Conservation (phyloP, 1,284 basidiomycete species). For the Malassezia globosa region DNA sequence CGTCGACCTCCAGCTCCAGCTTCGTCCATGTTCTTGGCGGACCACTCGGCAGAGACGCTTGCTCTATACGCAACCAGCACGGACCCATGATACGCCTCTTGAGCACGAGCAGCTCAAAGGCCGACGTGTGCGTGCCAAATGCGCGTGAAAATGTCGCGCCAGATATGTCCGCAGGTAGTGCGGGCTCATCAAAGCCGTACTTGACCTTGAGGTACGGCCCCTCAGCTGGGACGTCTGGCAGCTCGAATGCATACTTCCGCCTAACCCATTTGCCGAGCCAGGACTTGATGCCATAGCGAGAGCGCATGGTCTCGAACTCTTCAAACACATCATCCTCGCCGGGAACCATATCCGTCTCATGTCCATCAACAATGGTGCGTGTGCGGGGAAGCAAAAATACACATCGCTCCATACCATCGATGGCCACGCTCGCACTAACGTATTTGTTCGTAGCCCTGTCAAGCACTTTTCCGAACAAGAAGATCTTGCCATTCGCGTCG, state of each 20-base stretch:
- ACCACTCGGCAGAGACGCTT: slow-evolving; percentile 56
- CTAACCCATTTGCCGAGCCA: slow-evolving; percentile 62
- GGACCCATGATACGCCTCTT: slow-evolving; percentile 98
- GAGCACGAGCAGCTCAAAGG: slow-evolving; percentile 87
- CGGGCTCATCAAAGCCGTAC: slow-evolving; percentile 46
- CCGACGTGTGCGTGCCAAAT: slow-evolving; percentile 82
- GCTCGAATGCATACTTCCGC: slow-evolving; percentile 85
- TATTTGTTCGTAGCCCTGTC: slow-evolving; percentile 51
- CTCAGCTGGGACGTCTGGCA: slow-evolving; percentile 69
- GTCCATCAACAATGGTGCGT: slow-evolving; percentile 48
- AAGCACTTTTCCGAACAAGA: slow-evolving; percentile 44
- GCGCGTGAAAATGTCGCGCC: slow-evolving; percentile 76
- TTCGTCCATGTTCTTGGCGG: slow-evolving; percentile 51
- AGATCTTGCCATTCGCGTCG: slow-evolving; percentile 38
- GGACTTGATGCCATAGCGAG: slow-evolving; percentile 62
- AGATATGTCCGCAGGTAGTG: slow-evolving; percentile 56
- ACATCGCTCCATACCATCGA: slow-evolving; percentile 78
- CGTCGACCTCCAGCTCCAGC: slow-evolving; percentile 70
- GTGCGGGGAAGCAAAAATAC: slow-evolving; percentile 72
- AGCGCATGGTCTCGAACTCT: slow-evolving; percentile 72
- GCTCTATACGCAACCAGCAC: slow-evolving; percentile 79
- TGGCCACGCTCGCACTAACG: slow-evolving; percentile 76
- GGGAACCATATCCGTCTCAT: slow-evolving; percentile 58
- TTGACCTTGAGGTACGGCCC: slow-evolving; percentile 70
- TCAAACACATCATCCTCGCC: slow-evolving; percentile 59